Evolutionary conservation across 192 early-diverging fungal species (phyloP), one percentile per base, ranked within the genome.

Genomic region (Coemansia sp.): DNA sequence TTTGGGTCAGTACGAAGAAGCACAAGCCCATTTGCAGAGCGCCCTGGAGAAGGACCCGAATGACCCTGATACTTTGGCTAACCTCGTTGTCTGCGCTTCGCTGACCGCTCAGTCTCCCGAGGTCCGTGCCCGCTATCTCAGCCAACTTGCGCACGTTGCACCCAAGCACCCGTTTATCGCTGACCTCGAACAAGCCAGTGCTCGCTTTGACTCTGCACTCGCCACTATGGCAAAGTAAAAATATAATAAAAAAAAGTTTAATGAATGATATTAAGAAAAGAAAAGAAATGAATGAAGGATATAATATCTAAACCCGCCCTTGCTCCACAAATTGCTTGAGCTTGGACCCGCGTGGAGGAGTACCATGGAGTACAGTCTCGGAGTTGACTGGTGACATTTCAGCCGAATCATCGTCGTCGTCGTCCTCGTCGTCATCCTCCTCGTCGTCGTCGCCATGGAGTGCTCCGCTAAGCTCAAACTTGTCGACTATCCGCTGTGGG

Each of bases 21-120:
- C 97, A 18, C 89, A 94, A 61, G 80, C 85, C 5, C 71, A 96
- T 36, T 76, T 99, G 52, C 66, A 91, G 65, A 92, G 95, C 71
- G 93, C 95, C 0, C 75, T 95, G 40, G 78, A 86, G 68, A 90
- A 88, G 79, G 90, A 91, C 70, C 67, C 85, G 13, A 86, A 84
- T 72, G 88, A 97, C 68, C 85, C 94, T 3, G 95, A 99, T 55
- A 89, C 92, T 0, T 82, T 99, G 52, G 93, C 93, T 27, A 99
- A 99, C 73, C 86, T 95, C 67, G 88, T 94, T 60, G 89, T 97
- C 1, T 88, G 90, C 65, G 87, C 90, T 4, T 89, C 85, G 57
- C 85, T 94, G 13, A 68, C 87, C 36, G 88, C 87, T 38, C 93
- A 94, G 71, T 84, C 94, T 0, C 29, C 71, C 12, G 93, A 96